Base-by-base conservation (phyloP, 164 flowering plant species). In the Magnolia officinalis region DNA sequence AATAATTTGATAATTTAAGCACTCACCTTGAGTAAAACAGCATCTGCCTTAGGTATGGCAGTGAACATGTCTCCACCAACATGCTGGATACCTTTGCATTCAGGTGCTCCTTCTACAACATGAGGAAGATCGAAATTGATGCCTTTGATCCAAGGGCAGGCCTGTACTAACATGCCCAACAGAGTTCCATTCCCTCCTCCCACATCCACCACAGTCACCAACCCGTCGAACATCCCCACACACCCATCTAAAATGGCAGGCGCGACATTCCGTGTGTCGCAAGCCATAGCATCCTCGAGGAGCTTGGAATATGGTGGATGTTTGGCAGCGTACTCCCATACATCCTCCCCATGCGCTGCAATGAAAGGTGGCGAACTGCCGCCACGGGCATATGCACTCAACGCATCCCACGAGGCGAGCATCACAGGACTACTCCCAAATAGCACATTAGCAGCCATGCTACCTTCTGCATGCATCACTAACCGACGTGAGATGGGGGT, bases 401-500 rank as follows among this genome's bases (percentile, higher is more conserved):
- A 18, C 11, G 72, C 45, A 4, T 69, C 74, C 74, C 80, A 78
- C 49, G 77, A 52, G 2, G 31, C 52, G 8, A 72, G 69, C 74
- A 71, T 78, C 23, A 74, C 68, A 7, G 76, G 76, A 58, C 63
- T 67, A 18, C 72, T 67, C 71, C 72, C 75, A 5, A 77, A 10
- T 19, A 72, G 71, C 63, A 77, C 19, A 13, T 72, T 1, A 2
- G 72, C 29, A 0, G 75, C 75, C 72, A 77, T 63, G 75, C 70
- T 71, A 21, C 37, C 19, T 9, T 63, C 70, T 4, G 52, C 72
- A 37, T 23, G 8, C 20, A 20, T 65, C 1, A 55, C 16, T 24
- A 77, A 45, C n/a, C 70, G 66, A 29, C 75, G 71, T 19, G 79
- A 77, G 66, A 77, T 24, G 20, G 72, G 75, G 2, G 75, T 77